phyloP scores from a whole-genome alignment of 2,329 filamentous ascomycete genomes.

The Fusarium nurragi region DNA sequence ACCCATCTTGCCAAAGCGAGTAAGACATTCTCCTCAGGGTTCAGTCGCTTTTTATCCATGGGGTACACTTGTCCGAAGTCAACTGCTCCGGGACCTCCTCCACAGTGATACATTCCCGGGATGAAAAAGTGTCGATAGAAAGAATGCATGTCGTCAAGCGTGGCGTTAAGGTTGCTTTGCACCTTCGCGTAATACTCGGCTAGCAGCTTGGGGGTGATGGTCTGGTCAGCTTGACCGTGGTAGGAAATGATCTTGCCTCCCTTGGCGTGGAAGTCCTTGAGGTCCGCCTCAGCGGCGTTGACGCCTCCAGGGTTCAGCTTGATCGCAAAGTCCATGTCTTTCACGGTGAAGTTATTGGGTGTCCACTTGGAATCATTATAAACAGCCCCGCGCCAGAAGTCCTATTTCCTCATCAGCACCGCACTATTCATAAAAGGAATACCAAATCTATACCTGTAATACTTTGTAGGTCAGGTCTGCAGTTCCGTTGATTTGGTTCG shows the following conservation, averaged over 20 bases:
- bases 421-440: rapidly evolving
- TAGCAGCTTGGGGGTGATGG: constrained; percentile 1
- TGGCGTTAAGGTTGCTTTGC: constrained; percentile 1
- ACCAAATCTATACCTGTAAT: not conserved
- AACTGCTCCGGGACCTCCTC: not conserved
- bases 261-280: not conserved
- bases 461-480: constrained; percentile 3
- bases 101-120: constrained; percentile 15
- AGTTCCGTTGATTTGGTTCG: constrained; percentile 2
- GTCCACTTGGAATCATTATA: constrained; percentile 13
- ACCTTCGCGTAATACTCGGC: constrained; percentile 10
- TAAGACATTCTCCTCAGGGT: not conserved
- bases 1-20: constrained; percentile 8
- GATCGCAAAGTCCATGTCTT: constrained; percentile 16
- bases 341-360: not conserved
- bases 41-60: not conserved
- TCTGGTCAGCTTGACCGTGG: constrained; percentile 9
- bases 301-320: constrained; percentile 3
- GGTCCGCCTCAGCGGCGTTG: constrained; percentile 1
- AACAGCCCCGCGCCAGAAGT: constrained; percentile 12
- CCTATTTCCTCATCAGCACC: not conserved
- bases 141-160: not conserved
- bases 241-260: constrained; percentile 12
- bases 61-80: constrained; percentile 11
- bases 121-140: constrained; percentile 11